Conservation (phyloP, 768 basidiomycete genomes). For the Cubamyces lactineus region DNA sequence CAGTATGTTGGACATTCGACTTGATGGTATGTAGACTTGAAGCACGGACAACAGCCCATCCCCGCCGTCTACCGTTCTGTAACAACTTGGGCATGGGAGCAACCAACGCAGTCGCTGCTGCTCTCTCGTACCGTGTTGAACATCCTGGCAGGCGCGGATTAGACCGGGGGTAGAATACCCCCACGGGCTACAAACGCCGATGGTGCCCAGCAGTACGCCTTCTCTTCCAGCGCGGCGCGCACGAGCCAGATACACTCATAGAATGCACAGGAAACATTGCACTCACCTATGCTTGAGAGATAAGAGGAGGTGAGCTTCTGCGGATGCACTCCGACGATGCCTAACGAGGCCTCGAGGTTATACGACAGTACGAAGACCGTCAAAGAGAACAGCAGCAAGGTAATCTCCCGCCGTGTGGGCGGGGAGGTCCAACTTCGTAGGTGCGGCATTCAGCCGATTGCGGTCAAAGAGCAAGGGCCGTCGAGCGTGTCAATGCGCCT, state of each 20-base stretch:
- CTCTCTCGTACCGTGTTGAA: no score
- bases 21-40: no score
- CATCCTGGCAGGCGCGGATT: no score
- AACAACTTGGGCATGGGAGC: no score
- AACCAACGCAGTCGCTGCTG: no score
- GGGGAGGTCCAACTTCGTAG: slow-evolving; percentile 56
- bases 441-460: slow-evolving; percentile 41
- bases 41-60: no score
- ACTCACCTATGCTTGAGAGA: slow-evolving; percentile 28
- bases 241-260: neutral
- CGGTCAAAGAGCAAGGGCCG: no score
- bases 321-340: slow-evolving; percentile 42
- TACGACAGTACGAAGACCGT: slow-evolving; percentile 71
- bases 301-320: slow-evolving; percentile 32
- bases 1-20: neutral
- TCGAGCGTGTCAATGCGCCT: no score
- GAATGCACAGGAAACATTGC: neutral
- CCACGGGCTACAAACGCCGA: neutral
- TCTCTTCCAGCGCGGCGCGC: neutral
- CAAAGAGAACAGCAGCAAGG: slow-evolving; percentile 67
- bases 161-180: no score
- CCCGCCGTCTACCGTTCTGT: no score
- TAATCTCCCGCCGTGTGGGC: slow-evolving; percentile 74
- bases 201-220: neutral
- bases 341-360: slow-evolving; percentile 70